Base-by-base conservation (phyloP, 148 eudicot species). In the Spergularia marina region DNA sequence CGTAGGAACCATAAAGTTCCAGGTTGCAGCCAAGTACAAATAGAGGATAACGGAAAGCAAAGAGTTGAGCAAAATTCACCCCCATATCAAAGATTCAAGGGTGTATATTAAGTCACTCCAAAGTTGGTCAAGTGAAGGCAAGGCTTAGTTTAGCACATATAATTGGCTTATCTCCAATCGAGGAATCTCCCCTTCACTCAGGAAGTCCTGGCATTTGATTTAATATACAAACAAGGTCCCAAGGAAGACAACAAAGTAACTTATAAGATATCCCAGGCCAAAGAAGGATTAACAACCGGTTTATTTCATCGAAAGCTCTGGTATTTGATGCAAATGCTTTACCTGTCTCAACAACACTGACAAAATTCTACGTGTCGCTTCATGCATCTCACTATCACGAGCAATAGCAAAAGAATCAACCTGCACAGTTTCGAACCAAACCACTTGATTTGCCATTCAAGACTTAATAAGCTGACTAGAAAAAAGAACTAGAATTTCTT, bases 301-400 rank as follows among this genome's bases (percentile, higher is more conserved):
- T 44, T 25, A 30, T 61, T 11, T 30, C 51, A 18, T 56, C 39
- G 12, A 21, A 14, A 56, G 47, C 55, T 61, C 74, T 3, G 17
- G n/a, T 66, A 17, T 21, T 71, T 30, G 14, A 63, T 53, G 39
- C 54, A 11, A 16, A 34, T 53, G 12, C 30, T 53, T 81, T 78
- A 95, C 99, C 99, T 95, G 99, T 73, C 94, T 85, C 82, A 92
- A 70, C 80, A 95, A 63, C 73, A 95, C 99, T n/a, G 94, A 95
- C 77, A 95, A 79, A 30, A 91, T 74, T 79, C 97, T 88, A 16
- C 97, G 91, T 47, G 96, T 95, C 63, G 99, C 99, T 84, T 96
- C 99, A 82, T 96, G 99, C 67, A 86, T 92, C 80, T 96, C 98
- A 77, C 86, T 89, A 82, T 92, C 98, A 88, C 98, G 98, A 76